Evolutionary conservation across 2,329 filamentous ascomycete species (phyloP), one percentile per base, ranked within the genome.

Genomic region (Dothiorella sarmentorum): DNA sequence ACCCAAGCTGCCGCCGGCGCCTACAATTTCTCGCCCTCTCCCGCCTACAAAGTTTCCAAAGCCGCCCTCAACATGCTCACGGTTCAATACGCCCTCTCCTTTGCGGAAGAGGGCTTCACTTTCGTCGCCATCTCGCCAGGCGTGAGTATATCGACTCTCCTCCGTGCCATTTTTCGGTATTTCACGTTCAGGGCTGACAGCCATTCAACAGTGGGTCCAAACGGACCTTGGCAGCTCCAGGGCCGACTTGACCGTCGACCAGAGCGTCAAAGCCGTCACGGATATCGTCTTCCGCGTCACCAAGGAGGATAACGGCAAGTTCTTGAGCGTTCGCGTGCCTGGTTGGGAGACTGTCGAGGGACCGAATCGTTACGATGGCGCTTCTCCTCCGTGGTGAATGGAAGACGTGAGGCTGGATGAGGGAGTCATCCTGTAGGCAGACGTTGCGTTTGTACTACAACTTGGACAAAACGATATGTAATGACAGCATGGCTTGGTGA

Each of bases 51-150:
- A 60, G 71, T 80, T 62, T 73, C 75, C 15, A 82, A 81, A 61
- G 73, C 79, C 0, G 78, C 78, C 0, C 58, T 80, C 61, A 79
- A 80, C 60, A 75, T 76, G 68, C 63, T 82, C 33, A 81, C 76
- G 1, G 69, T 75, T 0, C 77, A 78, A 60, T 79, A 75, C 45
- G 71, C 76, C 0, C 52, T 69, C 5, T 64, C 68, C 0, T 72
- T 72, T 42, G 69, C 61, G 2, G 61, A 71, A 5, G 68, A 76
- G 24, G 77, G 76, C 1, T 80, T 80, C 60, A 76, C 70, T 0
- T 67, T 80, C 51, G 57, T 78, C 9, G 67, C 71, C 0, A 40
- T 80, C 4, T 73, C 66, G 20, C 80, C 79, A 6, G 79, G 79
- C 1, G 78, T 80, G 71, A 53, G 75, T 66, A 13, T 27, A 18